Percentiles rank a stretch among this genome's conserved stretches.
phyloP scores from a whole-genome alignment of 192 early-diverging fungal species.

The Chytriomyces sp. region DNA sequence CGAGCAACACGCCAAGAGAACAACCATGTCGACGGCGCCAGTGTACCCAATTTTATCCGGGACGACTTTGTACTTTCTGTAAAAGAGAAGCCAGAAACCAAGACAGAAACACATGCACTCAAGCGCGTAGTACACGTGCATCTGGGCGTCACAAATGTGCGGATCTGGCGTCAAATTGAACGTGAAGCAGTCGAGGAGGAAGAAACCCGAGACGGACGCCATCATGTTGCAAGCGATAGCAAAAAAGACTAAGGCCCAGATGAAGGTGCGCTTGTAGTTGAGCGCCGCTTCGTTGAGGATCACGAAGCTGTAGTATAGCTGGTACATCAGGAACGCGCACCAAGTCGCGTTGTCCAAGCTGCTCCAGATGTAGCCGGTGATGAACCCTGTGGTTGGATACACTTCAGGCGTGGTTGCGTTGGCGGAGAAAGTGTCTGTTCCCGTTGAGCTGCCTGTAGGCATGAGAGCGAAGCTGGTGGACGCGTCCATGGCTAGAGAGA shows the following conservation, averaged over 20 bases:
- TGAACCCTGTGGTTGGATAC: no score
- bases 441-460: no score
- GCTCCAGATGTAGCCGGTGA: neutral
- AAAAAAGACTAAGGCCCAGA: neutral
- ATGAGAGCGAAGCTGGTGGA: no score
- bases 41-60: neutral
- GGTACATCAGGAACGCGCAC: neutral
- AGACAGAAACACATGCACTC: neutral
- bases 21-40: neutral
- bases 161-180: constrained; percentile 2
- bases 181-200: neutral
- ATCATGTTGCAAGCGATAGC: neutral
- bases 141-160: neutral
- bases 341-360: constrained; percentile 9
- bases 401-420: no score
- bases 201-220: neutral
- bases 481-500: no score
- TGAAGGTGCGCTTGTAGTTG: neutral
- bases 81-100: neutral
- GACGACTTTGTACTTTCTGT: neutral
- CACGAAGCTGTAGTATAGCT: neutral
- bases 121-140: neutral
- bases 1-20: neutral
- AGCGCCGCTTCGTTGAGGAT: neutral
- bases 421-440: no score